Base-by-base conservation (phyloP, 768 basidiomycete species). In the Suillus brevipes region DNA sequence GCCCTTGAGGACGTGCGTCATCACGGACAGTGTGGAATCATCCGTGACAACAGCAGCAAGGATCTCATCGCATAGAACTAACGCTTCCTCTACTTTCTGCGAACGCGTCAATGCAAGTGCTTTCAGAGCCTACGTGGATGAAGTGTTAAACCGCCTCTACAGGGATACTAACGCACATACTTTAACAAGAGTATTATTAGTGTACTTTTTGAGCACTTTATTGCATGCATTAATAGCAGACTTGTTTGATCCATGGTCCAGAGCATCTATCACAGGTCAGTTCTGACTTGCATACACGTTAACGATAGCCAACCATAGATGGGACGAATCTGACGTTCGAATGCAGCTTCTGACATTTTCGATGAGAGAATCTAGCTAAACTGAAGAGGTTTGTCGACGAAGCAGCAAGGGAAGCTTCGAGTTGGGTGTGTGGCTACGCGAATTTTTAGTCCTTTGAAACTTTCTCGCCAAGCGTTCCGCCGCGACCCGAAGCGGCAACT, bases 221-320 rank as follows among this genome's bases (percentile, higher is more conserved):
- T 93, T 94, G 79, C 92, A 94, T 9, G 88, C 83, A 47, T 92
- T 87, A 62, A 95, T 84, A 23, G 94, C 93, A 45, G 90, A 88
- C 80, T 95, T 95, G 80, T 91, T 92, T 16, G 92, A 91, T 56
- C 90, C 89, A 53, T 87, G 91, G 79, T 95, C 93, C 67, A 95
- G 81, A 55, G 93, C 89, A 83, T 95, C 93, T 95, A 74, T 4
- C 59, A 65, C 4, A 23, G 60, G 64, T 66, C 50, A 67, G 62
- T 49, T 40, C 38, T 10, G 20, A 50, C 38, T 42, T 42, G 40
- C 36, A n/a, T 14, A 57, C 57, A 43, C 56, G 65, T 45, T 9
- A 40, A 45, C 37, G 60, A 42, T 56, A 67, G 68, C 84, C 70
- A 61, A 92, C 92, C 92, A 74, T 94, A 94, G 75, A 94, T 89